Conservation (phyloP, 2,329 filamentous ascomycete genomes). For the Ilyonectria mors-panacis region DNA sequence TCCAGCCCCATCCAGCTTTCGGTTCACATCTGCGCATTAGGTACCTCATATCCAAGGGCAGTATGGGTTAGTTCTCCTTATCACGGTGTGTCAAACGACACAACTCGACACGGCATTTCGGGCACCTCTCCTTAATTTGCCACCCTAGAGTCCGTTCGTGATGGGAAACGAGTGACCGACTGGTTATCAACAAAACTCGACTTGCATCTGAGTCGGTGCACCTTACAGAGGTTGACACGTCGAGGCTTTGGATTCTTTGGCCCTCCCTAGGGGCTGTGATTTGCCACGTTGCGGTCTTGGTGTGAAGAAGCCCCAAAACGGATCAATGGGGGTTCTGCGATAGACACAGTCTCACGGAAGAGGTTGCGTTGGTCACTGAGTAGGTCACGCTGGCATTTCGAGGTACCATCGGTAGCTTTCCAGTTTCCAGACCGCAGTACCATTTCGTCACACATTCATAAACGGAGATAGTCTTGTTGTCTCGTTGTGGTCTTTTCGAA, state of each 20-base stretch:
- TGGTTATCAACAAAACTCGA: neutral
- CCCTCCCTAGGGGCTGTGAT: neutral
- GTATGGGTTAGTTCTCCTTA: neutral
- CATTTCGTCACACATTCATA: neutral
- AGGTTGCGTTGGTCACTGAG: neutral
- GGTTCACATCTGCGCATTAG: neutral
- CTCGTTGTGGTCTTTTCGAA: neutral
- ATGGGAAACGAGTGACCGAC: neutral
- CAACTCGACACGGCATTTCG: neutral
- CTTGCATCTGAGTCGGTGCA: neutral
- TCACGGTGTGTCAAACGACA: neutral
- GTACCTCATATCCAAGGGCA: neutral
- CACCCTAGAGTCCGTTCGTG: neutral
- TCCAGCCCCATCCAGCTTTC: slow-evolving; percentile 1
- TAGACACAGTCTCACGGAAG: neutral
- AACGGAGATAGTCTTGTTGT: neutral
- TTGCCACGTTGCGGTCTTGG: slow-evolving; percentile 8
- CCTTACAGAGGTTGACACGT: neutral
- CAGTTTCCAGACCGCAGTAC: too few species aligned
- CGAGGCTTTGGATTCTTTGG: neutral
- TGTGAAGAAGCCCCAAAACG: neutral
- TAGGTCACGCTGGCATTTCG: neutral
- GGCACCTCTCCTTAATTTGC: neutral
- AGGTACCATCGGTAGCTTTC: neutral
- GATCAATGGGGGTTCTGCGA: neutral